Conservation (phyloP, 2,329 filamentous ascomycete genomes). For the Basipetospora chlamydospora region DNA sequence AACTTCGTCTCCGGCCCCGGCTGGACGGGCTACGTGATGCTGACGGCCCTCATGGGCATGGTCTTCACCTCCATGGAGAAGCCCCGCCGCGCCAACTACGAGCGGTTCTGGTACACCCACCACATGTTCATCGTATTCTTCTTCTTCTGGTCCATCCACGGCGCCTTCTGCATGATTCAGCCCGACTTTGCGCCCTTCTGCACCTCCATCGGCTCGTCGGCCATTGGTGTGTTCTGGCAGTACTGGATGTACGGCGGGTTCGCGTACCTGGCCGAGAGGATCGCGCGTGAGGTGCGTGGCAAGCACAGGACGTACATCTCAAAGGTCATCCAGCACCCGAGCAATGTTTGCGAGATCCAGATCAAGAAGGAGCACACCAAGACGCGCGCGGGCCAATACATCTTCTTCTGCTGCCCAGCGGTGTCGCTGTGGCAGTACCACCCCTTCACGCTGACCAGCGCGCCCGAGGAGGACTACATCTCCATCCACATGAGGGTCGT, state of each 20-base stretch:
- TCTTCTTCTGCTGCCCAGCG: constrained; percentile 77
- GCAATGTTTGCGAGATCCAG: constrained; percentile 80
- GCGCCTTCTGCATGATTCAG: constrained; percentile 83
- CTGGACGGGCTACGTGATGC: constrained; percentile 79
- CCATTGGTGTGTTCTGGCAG: constrained; percentile 72
- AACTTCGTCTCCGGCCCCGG: constrained; percentile 70
- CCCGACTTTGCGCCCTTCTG: constrained; percentile 70
- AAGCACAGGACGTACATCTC: constrained; percentile 75
- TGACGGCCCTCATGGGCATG: constrained; percentile 65
- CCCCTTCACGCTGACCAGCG: constrained; percentile 73
- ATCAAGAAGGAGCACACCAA: constrained; percentile 83
- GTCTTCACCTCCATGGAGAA: constrained; percentile 65
- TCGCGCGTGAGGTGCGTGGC: constrained; percentile 65
- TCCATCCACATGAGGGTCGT: constrained; percentile 72
- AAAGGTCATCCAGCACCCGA: constrained; percentile 80
- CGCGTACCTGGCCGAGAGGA: constrained; percentile 63
- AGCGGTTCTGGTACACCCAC: constrained; percentile 84
- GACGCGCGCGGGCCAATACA: constrained; percentile 72
- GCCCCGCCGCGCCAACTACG: constrained; percentile 65
- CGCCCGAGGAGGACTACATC: constrained; percentile 81
- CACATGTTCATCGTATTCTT: constrained; percentile 83
- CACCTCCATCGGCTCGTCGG: constrained; percentile 47
- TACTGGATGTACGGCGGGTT: constrained; percentile 81
- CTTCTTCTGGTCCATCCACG: constrained; percentile 82
- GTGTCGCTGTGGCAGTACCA: constrained; percentile 83